Evolutionary conservation across 805 yeast species (phyloP), one percentile per base, ranked within the genome.

Genomic region (Yarrowia deformans): DNA sequence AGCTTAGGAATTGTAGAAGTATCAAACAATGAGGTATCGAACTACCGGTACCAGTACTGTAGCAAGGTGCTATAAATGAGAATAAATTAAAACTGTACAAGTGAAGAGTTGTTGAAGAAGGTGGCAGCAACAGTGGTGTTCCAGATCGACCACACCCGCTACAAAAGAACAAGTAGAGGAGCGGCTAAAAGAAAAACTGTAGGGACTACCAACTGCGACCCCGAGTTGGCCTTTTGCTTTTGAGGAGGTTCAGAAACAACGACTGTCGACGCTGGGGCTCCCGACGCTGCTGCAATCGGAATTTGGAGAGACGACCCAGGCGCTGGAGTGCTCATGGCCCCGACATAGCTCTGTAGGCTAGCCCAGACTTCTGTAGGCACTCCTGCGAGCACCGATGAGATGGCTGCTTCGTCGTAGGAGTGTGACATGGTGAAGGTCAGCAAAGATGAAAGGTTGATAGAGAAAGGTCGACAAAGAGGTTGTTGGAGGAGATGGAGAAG

Each of bases 281-380:
- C 60, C 0, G 60, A 19, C 16, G 39, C 55, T 5, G 56, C 9
- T 10, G 29, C 42, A 10, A 45, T 45, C 0, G 60, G 60, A 23
- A 54, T 19, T 3, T 54, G 45, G 12, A 54, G 10, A 7, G 29
- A 10, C 2, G 34, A 19, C 0, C 60, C 60, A 3, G 60, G 19
- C 1, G 60, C 35, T 19, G n/a, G 18, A 8, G 58, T 37, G 14
- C 45, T 39, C 60, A 39, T 14, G 8, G 45, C 35, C 6, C 45
- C 60, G 13, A 54, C 60, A 4, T 37, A 19, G n/a, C 12, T 54
- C 45, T 54, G 45, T 10, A 54, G 23, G 18, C 60, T 54, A 3
- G 19, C 60, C 60, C 60, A 54, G 5, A 54, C 60, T 39, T 54
- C 60, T 37, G 60, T 54, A 13, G 60, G 60, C 12, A 54, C 39